Percentiles rank a stretch among this genome's conserved stretches.
phyloP scores from a whole-genome alignment of 345 rosid species.

The Salix exigua region DNA sequence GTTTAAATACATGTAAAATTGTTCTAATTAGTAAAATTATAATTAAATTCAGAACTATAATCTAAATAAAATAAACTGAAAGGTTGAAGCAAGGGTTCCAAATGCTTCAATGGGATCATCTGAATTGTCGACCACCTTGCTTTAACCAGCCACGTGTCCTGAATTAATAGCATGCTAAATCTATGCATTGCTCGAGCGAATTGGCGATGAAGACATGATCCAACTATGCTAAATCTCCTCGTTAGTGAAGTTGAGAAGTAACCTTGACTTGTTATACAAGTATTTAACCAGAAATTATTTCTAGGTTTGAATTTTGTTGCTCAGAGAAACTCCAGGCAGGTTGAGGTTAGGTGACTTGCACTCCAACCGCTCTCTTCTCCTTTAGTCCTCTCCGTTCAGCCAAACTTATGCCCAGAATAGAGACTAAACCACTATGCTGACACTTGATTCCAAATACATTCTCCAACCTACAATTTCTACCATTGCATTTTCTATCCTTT shows the following conservation, averaged over 20 bases:
- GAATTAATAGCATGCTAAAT: too few relatives aligned
- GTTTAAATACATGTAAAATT: too few relatives aligned
- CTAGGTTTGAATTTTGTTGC: constrained; percentile 36
- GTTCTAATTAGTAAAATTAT: too few relatives aligned
- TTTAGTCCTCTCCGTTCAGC: constrained; percentile 12
- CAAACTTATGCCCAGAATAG: constrained; percentile 14
- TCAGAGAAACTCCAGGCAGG: neutral
- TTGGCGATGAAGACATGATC: neutral
- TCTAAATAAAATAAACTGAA: too few relatives aligned
- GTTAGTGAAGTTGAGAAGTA: neutral
- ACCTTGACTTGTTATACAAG: constrained; percentile 5
- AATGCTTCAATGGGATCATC: neutral
- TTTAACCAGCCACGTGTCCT: neutral
- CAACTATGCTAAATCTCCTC: neutral
- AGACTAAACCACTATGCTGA: neutral
- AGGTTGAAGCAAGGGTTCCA: too few relatives aligned
- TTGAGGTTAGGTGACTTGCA: constrained; percentile 58
- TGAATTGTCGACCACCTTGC: neutral
- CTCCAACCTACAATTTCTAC: constrained; percentile 20
- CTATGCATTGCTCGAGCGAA: too few relatives aligned
- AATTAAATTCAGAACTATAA: too few relatives aligned
- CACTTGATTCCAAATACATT: constrained; percentile 16
- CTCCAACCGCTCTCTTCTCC: constrained; percentile 51
- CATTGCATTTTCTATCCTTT: neutral
- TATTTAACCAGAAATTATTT: neutral